A percentile compares a stretch with the other conserved stretches of the same genome.
Evolutionary conservation across 148 eudicot genomes (phyloP).

Genomic region (Polygonum aviculare): DNA sequence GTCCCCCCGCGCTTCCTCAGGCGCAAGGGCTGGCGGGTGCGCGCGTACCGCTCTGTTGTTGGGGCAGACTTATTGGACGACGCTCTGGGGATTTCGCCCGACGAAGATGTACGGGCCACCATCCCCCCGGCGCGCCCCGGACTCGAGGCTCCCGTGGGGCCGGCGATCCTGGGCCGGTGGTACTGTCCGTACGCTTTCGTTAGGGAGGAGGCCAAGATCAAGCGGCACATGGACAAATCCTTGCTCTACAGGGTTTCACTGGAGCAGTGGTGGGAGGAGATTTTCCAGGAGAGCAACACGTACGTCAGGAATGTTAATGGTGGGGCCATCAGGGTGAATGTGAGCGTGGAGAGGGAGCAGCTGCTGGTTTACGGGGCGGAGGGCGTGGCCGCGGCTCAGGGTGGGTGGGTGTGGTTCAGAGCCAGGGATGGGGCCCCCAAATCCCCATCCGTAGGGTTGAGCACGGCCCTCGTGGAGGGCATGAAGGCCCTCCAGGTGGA

Average conservation of each 20-base stretch:
- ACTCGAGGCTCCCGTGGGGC: conserved; percentile 14
- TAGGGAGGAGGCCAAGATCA: conserved; percentile 36
- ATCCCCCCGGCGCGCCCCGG: conserved; percentile 23
- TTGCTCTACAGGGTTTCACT: conserved; percentile 41
- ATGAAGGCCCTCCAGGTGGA: conserved; percentile 46
- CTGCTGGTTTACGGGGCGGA: conserved; percentile 36
- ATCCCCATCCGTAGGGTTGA: conserved; percentile 29
- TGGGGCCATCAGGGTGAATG: conserved; percentile 24
- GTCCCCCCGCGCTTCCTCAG: conserved; percentile 63
- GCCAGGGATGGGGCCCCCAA: conserved; percentile 12
- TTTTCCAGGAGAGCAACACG: conserved; percentile 24
- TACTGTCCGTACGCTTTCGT: conserved; percentile 50
- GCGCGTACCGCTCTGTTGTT: conserved; percentile 25
- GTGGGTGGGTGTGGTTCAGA: conserved; percentile 29
- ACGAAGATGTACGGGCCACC: conserved; percentile 15
- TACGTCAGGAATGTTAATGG: conserved; percentile 4
- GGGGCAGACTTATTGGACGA: neutral
- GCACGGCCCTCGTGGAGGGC: conserved; percentile 38
- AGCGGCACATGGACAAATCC: conserved; percentile 34
- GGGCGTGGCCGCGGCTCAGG: conserved; percentile 21
- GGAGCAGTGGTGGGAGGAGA: conserved; percentile 59
- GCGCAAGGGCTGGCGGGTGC: conserved; percentile 58
- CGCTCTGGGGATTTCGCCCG: neutral
- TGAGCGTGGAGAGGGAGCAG: conserved; percentile 37
- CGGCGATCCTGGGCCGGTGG: conserved; percentile 38